Percentiles rank a stretch among this genome's conserved stretches.
Conservation (phyloP, 2,329 filamentous ascomycete species). For the Pezicula rhizophila region DNA sequence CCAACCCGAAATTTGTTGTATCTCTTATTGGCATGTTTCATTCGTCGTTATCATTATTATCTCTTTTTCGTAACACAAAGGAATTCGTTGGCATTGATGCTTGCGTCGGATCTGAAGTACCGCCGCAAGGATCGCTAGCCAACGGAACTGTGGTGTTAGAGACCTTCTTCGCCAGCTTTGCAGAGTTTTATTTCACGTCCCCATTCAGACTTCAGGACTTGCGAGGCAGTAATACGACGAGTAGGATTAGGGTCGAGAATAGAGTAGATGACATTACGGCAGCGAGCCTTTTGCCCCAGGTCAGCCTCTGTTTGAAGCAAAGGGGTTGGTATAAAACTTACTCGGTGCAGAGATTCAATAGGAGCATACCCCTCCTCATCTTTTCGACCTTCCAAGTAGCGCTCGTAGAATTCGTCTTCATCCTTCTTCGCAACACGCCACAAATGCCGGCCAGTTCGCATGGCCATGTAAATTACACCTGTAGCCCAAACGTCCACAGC, state of each 20-base stretch:
- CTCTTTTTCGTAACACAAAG: no score
- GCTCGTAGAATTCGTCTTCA: slow-evolving; percentile 94
- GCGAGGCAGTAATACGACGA: slow-evolving; percentile 88
- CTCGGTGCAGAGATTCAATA: slow-evolving; percentile 90
- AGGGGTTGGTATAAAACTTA: slow-evolving; percentile 44
- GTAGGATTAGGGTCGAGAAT: slow-evolving; percentile 92
- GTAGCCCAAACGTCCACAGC: slow-evolving; percentile 99
- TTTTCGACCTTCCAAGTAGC: slow-evolving; percentile 85
- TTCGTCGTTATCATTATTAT: no score
- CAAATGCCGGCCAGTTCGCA: slow-evolving; percentile 90
- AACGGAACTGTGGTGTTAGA: slow-evolving; percentile 43
- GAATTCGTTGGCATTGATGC: no score
- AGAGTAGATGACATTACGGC: slow-evolving; percentile 97
- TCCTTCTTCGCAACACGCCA: slow-evolving; percentile 97
- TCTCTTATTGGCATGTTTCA: no score
- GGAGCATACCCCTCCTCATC: slow-evolving; percentile 95
- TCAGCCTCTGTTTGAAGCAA: slow-evolving; percentile 8
- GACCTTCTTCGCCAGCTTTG: slow-evolving; percentile 91
- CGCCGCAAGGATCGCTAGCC: not conserved
- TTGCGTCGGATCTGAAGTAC: not conserved
- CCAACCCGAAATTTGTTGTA: no score
- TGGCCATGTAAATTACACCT: slow-evolving; percentile 99
- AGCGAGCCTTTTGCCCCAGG: slow-evolving; percentile 63
- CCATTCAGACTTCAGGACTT: slow-evolving; percentile 98
- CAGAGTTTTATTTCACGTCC: slow-evolving; percentile 95